Conservation (phyloP, 2,329 filamentous ascomycete species). For the Samsoniella hepiali region DNA sequence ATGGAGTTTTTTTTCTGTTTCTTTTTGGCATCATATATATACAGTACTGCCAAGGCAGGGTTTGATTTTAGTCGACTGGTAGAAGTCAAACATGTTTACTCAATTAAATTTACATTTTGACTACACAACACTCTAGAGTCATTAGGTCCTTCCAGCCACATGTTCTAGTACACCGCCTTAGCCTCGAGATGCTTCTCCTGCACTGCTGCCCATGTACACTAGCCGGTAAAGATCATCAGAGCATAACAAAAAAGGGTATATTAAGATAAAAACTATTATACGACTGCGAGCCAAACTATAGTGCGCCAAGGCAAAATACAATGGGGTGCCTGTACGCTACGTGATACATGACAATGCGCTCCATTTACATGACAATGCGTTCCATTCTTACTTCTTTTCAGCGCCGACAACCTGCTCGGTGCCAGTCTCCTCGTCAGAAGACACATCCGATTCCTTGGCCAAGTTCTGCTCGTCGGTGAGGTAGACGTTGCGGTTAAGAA, state of each 20-base stretch:
- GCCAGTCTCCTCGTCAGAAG: conserved; percentile 21
- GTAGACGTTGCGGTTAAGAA: conserved; percentile 43
- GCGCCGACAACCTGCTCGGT: conserved; percentile 11
- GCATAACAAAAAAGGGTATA: conserved; percentile 14
- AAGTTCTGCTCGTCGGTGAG: conserved; percentile 45
- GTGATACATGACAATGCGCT: background rate
- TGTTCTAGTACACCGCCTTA: too few relatives aligned
- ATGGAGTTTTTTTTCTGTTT: background rate
- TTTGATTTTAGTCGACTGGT: background rate
- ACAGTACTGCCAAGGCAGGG: conserved; percentile 6
- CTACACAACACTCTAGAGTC: too few relatives aligned
- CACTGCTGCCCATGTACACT: background rate
- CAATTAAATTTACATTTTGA: too few relatives aligned
- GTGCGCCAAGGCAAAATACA: background rate
- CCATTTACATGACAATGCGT: background rate
- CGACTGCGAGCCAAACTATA: background rate
- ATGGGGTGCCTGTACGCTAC: background rate
- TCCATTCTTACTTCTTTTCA: conserved; percentile 2
- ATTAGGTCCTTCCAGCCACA: too few relatives aligned
- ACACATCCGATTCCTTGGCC: conserved; percentile 29
- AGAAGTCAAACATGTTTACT: background rate
- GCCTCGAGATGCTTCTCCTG: too few relatives aligned
- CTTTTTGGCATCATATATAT: background rate
- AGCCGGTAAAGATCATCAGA: background rate
- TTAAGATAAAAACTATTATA: conserved; percentile 6